Conservation (phyloP, 1,284 basidiomycete genomes). For the Sanghuangporus sanghuang region DNA sequence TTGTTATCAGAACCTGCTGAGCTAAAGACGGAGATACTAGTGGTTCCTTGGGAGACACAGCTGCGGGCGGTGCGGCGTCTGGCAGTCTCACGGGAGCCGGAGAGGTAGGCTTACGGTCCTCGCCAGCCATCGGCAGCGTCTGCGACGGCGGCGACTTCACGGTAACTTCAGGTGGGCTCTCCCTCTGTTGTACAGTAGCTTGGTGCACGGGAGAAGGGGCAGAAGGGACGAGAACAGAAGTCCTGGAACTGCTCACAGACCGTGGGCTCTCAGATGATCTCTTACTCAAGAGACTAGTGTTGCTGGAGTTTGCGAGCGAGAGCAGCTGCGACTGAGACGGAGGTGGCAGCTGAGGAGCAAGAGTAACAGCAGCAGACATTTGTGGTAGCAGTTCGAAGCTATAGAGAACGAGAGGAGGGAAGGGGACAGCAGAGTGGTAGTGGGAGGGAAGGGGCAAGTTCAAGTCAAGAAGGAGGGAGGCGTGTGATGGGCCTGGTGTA, state of each 20-base stretch:
- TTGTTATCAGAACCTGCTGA: neutral
- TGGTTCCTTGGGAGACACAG: neutral
- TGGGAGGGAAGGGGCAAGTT: slow-evolving; percentile 1
- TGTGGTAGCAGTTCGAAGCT: neutral
- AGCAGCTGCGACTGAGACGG: neutral
- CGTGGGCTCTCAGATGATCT: neutral
- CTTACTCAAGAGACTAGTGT: neutral
- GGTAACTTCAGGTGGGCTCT: neutral
- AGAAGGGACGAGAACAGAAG: neutral
- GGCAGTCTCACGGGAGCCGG: neutral
- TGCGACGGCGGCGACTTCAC: neutral
- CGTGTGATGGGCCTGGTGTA: slow-evolving; percentile 5
- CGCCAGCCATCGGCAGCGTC: neutral
- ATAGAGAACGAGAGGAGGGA: neutral
- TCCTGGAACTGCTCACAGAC: neutral
- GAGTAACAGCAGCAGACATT: neutral
- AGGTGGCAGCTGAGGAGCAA: neutral
- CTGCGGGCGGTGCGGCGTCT: neutral
- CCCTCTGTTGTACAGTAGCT: neutral
- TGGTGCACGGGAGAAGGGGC: neutral
- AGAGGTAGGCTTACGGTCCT: neutral
- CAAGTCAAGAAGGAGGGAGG: neutral
- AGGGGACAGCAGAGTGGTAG: neutral
- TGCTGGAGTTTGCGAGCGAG: neutral
- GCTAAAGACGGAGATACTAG: neutral